Conservation (phyloP, 106 monocot genomes). For the Dendrobium catenatum region DNA sequence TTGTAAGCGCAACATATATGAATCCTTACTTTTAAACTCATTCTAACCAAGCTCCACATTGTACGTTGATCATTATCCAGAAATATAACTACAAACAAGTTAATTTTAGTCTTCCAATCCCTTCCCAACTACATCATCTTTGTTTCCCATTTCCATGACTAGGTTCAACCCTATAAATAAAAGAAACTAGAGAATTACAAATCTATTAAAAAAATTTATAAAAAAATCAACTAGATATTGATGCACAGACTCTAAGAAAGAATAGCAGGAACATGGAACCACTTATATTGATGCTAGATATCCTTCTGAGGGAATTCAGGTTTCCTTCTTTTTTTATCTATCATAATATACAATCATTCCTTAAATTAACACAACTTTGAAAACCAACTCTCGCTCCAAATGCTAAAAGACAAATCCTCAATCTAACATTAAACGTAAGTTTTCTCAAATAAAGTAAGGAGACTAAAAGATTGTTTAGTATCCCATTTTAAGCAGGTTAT, state of each 20-base stretch:
- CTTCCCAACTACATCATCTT: neutral
- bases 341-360: neutral
- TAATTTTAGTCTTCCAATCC: neutral
- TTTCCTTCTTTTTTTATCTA: neutral
- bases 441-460: no score
- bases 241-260: neutral
- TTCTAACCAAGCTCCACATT: neutral
- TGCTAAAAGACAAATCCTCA: no score
- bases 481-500: no score
- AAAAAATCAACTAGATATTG: neutral
- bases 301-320: neutral
- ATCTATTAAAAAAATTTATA: neutral
- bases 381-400: no score
- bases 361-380: neutral
- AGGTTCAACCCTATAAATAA: neutral
- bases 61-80: neutral
- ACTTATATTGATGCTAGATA: neutral
- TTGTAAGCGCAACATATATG: neutral
- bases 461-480: no score
- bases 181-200: neutral
- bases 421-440: no score
- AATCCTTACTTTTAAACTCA: neutral
- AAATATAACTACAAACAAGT: neutral
- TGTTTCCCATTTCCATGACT: neutral
- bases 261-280: neutral